These are phyloP conservation scores for Porcisia hertigi DNA, from an alignment of 208 protist genomes.

Conservation along the genomic window DNA sequence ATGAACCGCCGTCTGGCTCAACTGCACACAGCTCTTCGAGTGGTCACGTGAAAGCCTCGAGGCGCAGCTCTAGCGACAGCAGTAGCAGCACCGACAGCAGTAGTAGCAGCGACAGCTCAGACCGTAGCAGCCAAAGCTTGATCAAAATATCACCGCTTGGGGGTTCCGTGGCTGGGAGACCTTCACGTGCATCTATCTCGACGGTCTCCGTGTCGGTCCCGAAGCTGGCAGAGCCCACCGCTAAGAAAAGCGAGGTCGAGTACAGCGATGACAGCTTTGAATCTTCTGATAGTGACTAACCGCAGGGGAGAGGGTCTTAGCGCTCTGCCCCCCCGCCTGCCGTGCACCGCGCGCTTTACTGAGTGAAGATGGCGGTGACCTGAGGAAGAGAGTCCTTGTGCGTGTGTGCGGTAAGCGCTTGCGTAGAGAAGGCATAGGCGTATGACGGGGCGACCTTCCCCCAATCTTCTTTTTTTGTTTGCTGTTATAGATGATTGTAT, in stretches of 20 bases:
- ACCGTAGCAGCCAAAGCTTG: conserved; percentile 4
- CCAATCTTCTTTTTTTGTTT: not conserved
- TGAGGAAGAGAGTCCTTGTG: not conserved
- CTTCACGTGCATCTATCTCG: not conserved
- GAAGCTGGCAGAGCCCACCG: not conserved
- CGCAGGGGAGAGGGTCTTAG: not conserved
- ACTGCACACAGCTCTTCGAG: not conserved
- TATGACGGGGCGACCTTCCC: too few relatives aligned
- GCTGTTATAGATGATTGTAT: not conserved
- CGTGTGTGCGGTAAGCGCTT: not conserved
- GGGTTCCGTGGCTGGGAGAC: not conserved
- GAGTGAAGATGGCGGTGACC: not conserved
- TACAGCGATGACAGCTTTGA: conserved; percentile 49
- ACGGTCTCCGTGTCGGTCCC: conserved; percentile 9
- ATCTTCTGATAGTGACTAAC: conserved; percentile 27
- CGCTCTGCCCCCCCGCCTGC: not conserved
- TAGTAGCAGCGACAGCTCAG: conserved; percentile 10
- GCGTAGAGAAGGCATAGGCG: not conserved
- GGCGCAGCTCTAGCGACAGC: conserved; percentile 4
- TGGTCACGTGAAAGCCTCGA: not conserved
- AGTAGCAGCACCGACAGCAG: conserved; percentile 1
- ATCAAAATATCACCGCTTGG: not conserved
- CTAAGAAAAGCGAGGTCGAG: conserved; percentile 4
- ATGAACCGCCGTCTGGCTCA: not conserved
- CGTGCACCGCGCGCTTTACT: not conserved